phyloP scores from a whole-genome alignment of 495 filamentous ascomycete genomes.

The Elasticomyces elasticus region DNA sequence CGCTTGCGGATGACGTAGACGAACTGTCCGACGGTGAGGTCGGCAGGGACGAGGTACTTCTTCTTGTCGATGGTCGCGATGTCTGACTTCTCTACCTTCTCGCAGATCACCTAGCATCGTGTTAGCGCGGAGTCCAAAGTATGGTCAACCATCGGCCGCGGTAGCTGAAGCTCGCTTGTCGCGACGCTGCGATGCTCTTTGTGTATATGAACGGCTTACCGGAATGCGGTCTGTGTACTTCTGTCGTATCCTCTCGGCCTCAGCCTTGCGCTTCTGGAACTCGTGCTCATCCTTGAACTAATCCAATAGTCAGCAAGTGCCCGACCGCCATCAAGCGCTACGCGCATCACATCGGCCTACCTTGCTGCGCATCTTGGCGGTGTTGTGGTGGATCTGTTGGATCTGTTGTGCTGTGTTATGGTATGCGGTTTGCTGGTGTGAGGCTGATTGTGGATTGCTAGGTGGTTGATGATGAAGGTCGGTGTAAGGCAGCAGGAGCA shows the following conservation, averaged over 20 bases:
- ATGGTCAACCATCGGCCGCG: background rate
- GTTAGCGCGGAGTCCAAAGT: background rate
- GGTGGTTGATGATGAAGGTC: background rate
- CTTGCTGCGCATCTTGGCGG: constrained; percentile 78
- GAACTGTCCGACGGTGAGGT: constrained; percentile 98
- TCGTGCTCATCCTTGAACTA: constrained; percentile 46
- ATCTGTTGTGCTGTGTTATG: background rate
- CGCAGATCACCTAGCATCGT: constrained; percentile 78
- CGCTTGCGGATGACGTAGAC: constrained; percentile 99
- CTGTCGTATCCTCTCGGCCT: constrained; percentile 96
- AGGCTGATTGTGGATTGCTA: background rate
- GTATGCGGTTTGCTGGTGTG: background rate
- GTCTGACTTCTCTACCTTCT: constrained; percentile 98
- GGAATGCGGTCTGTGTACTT: constrained; percentile 99
- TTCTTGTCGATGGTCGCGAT: constrained; percentile 99
- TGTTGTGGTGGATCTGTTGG: background rate
- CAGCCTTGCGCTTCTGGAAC: constrained; percentile 92
- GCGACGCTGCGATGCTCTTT: constrained; percentile 20
- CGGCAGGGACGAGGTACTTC: constrained; percentile 97
- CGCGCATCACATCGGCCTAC: constrained; percentile 44
- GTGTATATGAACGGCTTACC: constrained; percentile 47
- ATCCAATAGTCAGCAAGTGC: background rate
- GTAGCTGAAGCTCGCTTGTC: background rate
- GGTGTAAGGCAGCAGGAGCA: background rate
- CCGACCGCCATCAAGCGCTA: background rate